These are phyloP conservation scores for Rhizophora mangle DNA, from an alignment of 345 rosid genomes.

Conservation along the genomic window DNA sequence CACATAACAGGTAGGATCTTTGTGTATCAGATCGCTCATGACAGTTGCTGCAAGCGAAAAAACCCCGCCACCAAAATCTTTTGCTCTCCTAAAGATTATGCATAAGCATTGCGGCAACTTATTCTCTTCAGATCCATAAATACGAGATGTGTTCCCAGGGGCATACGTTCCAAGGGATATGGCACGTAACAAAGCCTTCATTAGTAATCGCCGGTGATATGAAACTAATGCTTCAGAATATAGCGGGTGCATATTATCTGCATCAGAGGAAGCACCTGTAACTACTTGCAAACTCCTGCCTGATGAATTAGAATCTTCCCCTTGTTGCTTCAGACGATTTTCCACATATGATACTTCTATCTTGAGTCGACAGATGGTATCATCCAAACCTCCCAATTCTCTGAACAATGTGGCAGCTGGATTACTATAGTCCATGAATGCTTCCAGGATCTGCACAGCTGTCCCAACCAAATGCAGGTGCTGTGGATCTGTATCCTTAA, in stretches of 20 bases:
- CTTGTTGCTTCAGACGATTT: constrained; percentile 48
- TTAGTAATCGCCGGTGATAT: constrained; percentile 62
- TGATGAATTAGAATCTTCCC: constrained; percentile 45
- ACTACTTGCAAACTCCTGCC: constrained; percentile 37
- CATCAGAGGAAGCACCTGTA: constrained; percentile 42
- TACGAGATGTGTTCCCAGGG: constrained; percentile 75
- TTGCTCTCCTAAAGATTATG: constrained; percentile 73
- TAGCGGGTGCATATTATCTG: constrained; percentile 52
- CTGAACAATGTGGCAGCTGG: constrained; percentile 92
- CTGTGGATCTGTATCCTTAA: constrained; percentile 87
- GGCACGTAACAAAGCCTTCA: constrained; percentile 85
- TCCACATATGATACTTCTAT: constrained; percentile 72
- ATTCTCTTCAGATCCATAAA: constrained; percentile 83
- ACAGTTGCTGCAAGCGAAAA: constrained; percentile 95
- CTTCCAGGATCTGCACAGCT: constrained; percentile 84
- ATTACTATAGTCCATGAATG: constrained; percentile 93
- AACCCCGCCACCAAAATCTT: constrained; percentile 96
- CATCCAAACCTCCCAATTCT: constrained; percentile 96
- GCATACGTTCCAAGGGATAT: constrained; percentile 95
- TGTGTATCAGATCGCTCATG: constrained; percentile 96
- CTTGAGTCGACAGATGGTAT: constrained; percentile 76
- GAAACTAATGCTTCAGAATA: constrained; percentile 87
- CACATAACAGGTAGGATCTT: constrained; percentile 88
- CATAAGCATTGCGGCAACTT: constrained; percentile 83
- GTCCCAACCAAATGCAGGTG: constrained; percentile 88